Percentiles rank a stretch among this genome's conserved stretches.
Conservation (phyloP, 345 rosid species). For the Rubroshorea leprosula region DNA sequence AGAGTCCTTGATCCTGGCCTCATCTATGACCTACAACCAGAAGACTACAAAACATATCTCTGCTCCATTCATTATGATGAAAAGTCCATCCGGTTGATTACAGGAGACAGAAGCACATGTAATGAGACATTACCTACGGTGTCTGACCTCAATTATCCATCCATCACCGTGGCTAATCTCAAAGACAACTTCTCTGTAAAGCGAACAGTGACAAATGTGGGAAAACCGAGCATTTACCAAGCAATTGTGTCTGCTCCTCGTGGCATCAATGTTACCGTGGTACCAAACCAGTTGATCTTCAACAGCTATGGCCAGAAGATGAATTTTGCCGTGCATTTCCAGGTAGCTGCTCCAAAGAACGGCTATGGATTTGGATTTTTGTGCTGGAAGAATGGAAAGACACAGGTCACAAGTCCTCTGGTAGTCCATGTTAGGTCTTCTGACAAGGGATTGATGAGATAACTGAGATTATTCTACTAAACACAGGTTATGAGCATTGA, state of each 20-base stretch:
- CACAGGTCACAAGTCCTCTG: constrained; percentile 36
- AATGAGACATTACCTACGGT: constrained; percentile 23
- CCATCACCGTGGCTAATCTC: constrained; percentile 39
- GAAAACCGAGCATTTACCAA: constrained; percentile 34
- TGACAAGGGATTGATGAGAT: constrained; percentile 27
- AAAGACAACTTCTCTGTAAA: constrained; percentile 31
- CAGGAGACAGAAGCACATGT: constrained; percentile 47
- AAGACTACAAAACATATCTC: constrained; percentile 41
- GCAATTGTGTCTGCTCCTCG: constrained; percentile 34
- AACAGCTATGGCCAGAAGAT: constrained; percentile 40
- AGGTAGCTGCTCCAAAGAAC: constrained; percentile 31
- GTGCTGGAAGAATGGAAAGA: constrained; percentile 38
- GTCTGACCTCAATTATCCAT: constrained; percentile 45
- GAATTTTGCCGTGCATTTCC: constrained; percentile 36
- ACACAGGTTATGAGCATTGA: not conserved
- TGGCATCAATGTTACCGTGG: constrained; percentile 38
- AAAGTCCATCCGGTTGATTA: constrained; percentile 35
- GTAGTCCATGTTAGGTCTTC: constrained; percentile 36
- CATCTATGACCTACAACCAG: constrained; percentile 32
- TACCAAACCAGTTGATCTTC: constrained; percentile 31
- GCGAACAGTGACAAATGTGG: constrained; percentile 45
- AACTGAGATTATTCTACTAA: not conserved
- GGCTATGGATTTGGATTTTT: constrained; percentile 43
- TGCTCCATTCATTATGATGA: constrained; percentile 45
- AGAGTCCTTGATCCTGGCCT: constrained; percentile 47